Evolutionary conservation across 352 stramenopile genomes (phyloP), one percentile per base, ranked within the genome.

Genomic region (Globisporangium apiculatum): DNA sequence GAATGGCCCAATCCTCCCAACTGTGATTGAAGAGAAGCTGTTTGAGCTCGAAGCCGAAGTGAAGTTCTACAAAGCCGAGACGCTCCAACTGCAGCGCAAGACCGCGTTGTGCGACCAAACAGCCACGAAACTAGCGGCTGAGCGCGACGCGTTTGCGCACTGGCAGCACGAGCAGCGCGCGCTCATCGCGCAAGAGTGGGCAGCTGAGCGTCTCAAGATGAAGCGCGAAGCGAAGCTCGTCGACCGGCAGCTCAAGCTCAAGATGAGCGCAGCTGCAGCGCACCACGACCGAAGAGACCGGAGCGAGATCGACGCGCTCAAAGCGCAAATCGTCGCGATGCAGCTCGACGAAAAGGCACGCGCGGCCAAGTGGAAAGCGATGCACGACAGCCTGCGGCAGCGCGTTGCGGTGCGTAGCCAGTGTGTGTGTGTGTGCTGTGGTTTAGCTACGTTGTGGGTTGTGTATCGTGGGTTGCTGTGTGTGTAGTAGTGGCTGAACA

Each of bases 61-160:
- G n/a, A 89, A 81, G 53, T 86, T 90, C 46, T 91, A 95, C 71
- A 91, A 93, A 51, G 66, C 80, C 11, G 83, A 90, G 56, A 93
- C 83, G 5, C 58, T 93, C 6, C 79, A 86, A 58, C 65, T 94
- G 43, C 81, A 94, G 52, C 86, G 83, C 37, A 75, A 73, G 48
- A 88, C 85, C 50, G 65, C 88, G 1, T 73, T 77, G 24, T 89
- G 79, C 36, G 77, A 89, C 4, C 73, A 89, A 59, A 69, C 83
- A 42, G 57, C 76, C 3, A 79, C 78, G 41, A 86, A 81, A 42
- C 50, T 91, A n/a, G 66, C 67, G 4, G 48, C 67, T 14, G 72
- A 88, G 24, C 73, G 76, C 3, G 68, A 80, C 15, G 71, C 76
- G 7, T 85, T 90, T 62, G 52, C 49, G 11, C 58, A 58, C 14